Base-by-base conservation (phyloP, 139 green algal genomes). In the Chlamydomonas sp. region DNA sequence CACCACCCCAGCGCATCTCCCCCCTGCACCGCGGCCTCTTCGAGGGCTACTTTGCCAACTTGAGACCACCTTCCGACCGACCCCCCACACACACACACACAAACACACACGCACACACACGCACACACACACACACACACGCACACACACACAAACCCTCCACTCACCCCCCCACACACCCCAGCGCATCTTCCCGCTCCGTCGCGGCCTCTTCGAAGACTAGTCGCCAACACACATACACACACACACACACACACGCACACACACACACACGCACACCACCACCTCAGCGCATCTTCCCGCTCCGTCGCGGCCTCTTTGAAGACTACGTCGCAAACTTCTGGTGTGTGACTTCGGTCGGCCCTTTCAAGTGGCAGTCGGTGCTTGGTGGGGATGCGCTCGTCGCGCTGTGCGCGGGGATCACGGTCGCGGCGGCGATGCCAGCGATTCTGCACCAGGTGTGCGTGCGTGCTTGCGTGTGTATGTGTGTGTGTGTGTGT, bases 11-110 rank as follows among this genome's bases (percentile, higher is more conserved):
- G 0, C 83, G 95, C 28, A 79, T 99, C 31, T 86, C 93, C 57
- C 94, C 94, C 2, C 59, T 96, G 1, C 64, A 79, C 10, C 83
- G 94, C 0, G 95, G 95, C 0, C 76, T 99, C 48, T 99, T 85
- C 76, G 95, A 99, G 70, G 95, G 99, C 70, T 97, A 99, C 79
- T 90, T 99, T 8, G 83, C 93, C 63, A 99, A 99, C 76, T 97
- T 94, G 58, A n/a, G n/a, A n/a, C n/a, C n/a, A n/a, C n/a, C n/a
- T n/a, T n/a, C n/a, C n/a, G n/a, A n/a, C n/a, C n/a, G n/a, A n/a
- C n/a, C n/a, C n/a, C n/a, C n/a, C n/a, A n/a, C n/a, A n/a, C n/a
- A n/a, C n/a, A n/a, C n/a, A n/a, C n/a, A n/a, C n/a, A n/a, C n/a
- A n/a, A n/a, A n/a, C n/a, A n/a, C n/a, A n/a, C n/a, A n/a, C n/a